phyloP scores from a whole-genome alignment of 2,329 filamentous ascomycete species.

The Colletotrichum zoysiae region DNA sequence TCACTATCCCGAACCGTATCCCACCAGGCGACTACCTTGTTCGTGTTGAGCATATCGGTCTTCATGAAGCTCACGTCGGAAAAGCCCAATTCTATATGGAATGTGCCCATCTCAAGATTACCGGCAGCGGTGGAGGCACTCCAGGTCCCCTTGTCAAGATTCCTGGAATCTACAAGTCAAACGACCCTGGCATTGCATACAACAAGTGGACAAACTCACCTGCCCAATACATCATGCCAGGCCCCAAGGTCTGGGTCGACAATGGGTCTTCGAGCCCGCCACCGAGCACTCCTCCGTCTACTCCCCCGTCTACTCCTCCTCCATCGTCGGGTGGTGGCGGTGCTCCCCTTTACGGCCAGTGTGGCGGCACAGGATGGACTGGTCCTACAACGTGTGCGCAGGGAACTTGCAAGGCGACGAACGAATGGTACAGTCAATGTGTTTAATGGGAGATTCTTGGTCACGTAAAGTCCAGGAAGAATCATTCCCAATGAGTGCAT shows the following conservation, averaged over 20 bases:
- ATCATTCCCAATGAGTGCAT: background rate
- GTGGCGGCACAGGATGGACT: conserved; percentile 45
- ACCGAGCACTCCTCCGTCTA: background rate
- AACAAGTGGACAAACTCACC: conserved; percentile 37
- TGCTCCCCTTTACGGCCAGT: conserved; percentile 43
- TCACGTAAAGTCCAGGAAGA: background rate
- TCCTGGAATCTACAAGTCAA: conserved; percentile 50
- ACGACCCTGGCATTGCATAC: conserved; percentile 38
- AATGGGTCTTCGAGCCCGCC: conserved; percentile 1
- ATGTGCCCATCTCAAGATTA: conserved; percentile 57
- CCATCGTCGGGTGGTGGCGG: conserved; percentile 9
- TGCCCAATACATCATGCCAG: conserved; percentile 37
- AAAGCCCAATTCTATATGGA: conserved; percentile 55
- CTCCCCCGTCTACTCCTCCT: background rate
- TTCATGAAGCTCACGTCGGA: conserved; percentile 52
- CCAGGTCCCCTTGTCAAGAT: conserved; percentile 55
- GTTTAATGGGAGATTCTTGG: background rate
- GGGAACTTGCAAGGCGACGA: conserved; percentile 46
- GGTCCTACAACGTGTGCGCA: conserved; percentile 46
- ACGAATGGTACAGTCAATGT: conserved; percentile 44
- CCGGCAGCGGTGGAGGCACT: conserved; percentile 52
- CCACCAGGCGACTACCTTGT: conserved; percentile 56
- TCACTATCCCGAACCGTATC: conserved; percentile 51
- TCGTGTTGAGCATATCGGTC: conserved; percentile 58
- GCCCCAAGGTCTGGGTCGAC: conserved; percentile 28